Evolutionary conservation across 208 protist genomes (phyloP).

Genomic region (Naegleria fowleri): DNA sequence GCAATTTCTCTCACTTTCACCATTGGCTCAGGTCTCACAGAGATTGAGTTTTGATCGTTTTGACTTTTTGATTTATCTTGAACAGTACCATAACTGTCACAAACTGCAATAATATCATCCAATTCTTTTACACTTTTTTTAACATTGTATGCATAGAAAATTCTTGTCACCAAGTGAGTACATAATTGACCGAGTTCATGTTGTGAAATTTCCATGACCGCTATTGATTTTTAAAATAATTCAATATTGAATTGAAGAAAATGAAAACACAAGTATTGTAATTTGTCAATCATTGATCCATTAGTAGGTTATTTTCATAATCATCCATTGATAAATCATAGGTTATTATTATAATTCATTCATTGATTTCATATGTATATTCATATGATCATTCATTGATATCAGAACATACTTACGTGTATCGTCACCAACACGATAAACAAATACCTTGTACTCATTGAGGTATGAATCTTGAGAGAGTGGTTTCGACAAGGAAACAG

Average conservation of each 20-base stretch:
- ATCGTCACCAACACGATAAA: neutral
- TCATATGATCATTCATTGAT: no score
- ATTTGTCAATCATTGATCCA: no score
- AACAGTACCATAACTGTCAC: neutral
- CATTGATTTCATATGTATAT: no score
- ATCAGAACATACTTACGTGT: constrained; percentile 1
- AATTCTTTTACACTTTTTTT: neutral
- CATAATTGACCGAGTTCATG: neutral
- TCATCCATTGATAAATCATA: no score
- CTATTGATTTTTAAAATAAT: neutral
- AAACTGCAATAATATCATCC: neutral
- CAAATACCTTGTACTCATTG: neutral
- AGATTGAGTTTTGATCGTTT: neutral
- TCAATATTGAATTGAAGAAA: no score
- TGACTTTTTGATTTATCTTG: neutral
- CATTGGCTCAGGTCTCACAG: neutral
- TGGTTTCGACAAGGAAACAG: neutral
- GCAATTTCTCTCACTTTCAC: neutral
- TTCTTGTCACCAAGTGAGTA: neutral
- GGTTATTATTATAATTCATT: no score
- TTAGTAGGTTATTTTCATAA: no score
- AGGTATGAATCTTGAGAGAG: neutral
- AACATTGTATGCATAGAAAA: neutral
- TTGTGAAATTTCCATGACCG: neutral
- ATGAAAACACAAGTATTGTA: no score